phyloP scores from a whole-genome alignment of 73 alveolate species.

The Halteria grandinella region DNA sequence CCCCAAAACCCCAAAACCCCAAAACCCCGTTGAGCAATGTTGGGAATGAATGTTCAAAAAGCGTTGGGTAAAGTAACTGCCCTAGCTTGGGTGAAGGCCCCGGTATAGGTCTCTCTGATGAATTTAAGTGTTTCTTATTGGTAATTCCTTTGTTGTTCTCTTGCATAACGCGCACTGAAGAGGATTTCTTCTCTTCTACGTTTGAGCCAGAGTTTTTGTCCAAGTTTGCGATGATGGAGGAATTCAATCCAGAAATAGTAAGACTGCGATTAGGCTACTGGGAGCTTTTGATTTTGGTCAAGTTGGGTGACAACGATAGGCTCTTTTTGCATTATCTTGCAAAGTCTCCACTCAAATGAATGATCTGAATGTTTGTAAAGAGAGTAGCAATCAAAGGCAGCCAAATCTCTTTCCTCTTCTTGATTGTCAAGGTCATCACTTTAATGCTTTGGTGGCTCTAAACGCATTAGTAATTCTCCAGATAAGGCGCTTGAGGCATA shows the following conservation, averaged over 20 bases:
- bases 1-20: too few species aligned
- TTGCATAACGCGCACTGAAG: conserved; percentile 47
- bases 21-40: too few species aligned
- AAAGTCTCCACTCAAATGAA: conserved; percentile 41
- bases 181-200: conserved; percentile 38
- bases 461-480: not conserved
- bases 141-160: conserved; percentile 39
- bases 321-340: conserved; percentile 49
- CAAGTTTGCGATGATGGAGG: conserved; percentile 31
- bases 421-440: conserved; percentile 30
- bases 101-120: conserved; percentile 28
- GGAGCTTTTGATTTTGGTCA: too few species aligned
- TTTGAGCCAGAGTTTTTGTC: conserved; percentile 43
- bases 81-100: too few species aligned
- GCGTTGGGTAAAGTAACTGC: too few species aligned
- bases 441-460: conserved; percentile 21
- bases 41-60: too few species aligned
- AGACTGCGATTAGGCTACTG: not conserved
- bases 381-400: conserved; percentile 46
- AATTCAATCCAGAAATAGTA: conserved; percentile 44
- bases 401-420: conserved; percentile 49
- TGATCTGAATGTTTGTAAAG: conserved; percentile 20
- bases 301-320: not conserved
- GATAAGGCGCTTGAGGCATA: not conserved
- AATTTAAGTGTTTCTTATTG: conserved; percentile 31